Percentiles rank a stretch among this genome's conserved stretches.
These are phyloP conservation scores for Cordyceps fumosorosea DNA, from an alignment of 2,329 filamentous ascomycete species.

Conservation along the genomic window DNA sequence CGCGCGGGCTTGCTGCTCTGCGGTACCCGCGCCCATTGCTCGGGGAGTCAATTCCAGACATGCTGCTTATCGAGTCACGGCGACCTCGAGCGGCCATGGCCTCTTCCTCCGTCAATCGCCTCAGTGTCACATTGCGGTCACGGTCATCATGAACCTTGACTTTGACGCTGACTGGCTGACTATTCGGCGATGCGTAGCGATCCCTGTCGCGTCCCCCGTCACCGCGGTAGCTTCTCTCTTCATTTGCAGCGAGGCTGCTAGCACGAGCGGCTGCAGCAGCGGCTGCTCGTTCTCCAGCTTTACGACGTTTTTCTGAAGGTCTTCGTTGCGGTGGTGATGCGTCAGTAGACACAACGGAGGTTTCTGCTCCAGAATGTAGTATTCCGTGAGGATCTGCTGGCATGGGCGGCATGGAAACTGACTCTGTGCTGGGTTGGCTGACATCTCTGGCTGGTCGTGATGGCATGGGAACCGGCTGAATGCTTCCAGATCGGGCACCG, in stretches of 20 bases:
- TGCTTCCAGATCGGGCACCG: slow-evolving; percentile 1
- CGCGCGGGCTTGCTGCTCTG: slow-evolving; percentile 42
- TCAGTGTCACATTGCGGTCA: slow-evolving; percentile 54
- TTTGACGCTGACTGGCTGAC: slow-evolving; percentile 50
- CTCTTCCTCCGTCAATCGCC: slow-evolving; percentile 56
- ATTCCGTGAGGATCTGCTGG: slow-evolving; percentile 45
- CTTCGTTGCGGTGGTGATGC: slow-evolving; percentile 34
- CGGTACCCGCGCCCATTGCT: slow-evolving; percentile 45
- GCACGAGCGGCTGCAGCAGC: slow-evolving; percentile 43
- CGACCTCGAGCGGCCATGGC: slow-evolving; percentile 37
- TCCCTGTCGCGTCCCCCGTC: slow-evolving; percentile 32
- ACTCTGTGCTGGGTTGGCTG: slow-evolving; percentile 29
- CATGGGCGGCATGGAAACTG: slow-evolving; percentile 47
- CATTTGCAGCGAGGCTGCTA: slow-evolving; percentile 40
- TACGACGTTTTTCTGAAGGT: slow-evolving; percentile 38
- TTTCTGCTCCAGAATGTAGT: slow-evolving; percentile 25
- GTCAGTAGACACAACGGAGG: slow-evolving; percentile 25
- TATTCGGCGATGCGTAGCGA: slow-evolving; percentile 34
- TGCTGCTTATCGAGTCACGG: slow-evolving; percentile 46
- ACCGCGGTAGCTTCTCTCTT: slow-evolving; percentile 31
- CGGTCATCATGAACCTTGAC: slow-evolving; percentile 55
- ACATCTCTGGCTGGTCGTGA: slow-evolving; percentile 22
- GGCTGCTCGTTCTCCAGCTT: slow-evolving; percentile 39
- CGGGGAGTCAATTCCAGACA: slow-evolving; percentile 50
- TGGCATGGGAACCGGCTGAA: not conserved